Conservation (phyloP, 2,329 filamentous ascomycete species). For the Colletotrichum lini region DNA sequence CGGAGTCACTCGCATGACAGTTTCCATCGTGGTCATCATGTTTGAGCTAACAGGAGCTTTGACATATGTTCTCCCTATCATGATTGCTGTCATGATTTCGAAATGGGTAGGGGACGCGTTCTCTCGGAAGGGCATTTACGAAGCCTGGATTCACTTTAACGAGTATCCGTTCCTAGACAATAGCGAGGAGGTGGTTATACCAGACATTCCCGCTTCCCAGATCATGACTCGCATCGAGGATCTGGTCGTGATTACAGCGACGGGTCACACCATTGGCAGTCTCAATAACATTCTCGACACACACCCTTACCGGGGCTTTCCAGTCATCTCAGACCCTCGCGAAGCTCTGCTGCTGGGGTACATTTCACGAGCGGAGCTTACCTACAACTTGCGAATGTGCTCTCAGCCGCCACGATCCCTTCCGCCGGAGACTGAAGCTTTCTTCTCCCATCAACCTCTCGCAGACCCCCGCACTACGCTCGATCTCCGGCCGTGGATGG, state of each 20-base stretch:
- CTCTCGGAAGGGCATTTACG: constrained; percentile 93
- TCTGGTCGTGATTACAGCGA: constrained; percentile 87
- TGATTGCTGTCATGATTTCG: constrained; percentile 98
- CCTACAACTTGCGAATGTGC: constrained; percentile 81
- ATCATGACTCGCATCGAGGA: constrained; percentile 96
- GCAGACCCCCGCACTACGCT: constrained; percentile 83
- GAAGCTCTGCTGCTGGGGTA: constrained; percentile 90
- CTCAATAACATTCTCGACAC: constrained; percentile 79
- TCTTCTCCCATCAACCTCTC: constrained; percentile 87
- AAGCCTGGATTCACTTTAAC: constrained; percentile 97
- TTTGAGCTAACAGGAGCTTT: constrained; percentile 97
- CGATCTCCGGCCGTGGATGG: constrained; percentile 97
- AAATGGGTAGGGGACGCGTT: constrained; percentile 99
- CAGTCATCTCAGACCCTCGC: constrained; percentile 84
- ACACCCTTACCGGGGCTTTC: constrained; percentile 90
- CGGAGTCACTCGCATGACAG: constrained; percentile 95
- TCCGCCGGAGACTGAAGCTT: constrained; percentile 80
- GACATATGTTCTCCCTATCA: constrained; percentile 97
- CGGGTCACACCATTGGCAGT: constrained; percentile 86
- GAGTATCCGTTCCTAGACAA: constrained; percentile 97
- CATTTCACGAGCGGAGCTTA: constrained; percentile 91
- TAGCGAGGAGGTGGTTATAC: constrained; percentile 80
- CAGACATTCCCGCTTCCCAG: constrained; percentile 87
- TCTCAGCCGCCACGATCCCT: constrained; percentile 70
- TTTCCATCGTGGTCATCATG: constrained; percentile 99